Percentiles rank a stretch among this genome's conserved stretches.
phyloP scores from a whole-genome alignment of 2,329 filamentous ascomycete genomes.

The Penicillium sp. region DNA sequence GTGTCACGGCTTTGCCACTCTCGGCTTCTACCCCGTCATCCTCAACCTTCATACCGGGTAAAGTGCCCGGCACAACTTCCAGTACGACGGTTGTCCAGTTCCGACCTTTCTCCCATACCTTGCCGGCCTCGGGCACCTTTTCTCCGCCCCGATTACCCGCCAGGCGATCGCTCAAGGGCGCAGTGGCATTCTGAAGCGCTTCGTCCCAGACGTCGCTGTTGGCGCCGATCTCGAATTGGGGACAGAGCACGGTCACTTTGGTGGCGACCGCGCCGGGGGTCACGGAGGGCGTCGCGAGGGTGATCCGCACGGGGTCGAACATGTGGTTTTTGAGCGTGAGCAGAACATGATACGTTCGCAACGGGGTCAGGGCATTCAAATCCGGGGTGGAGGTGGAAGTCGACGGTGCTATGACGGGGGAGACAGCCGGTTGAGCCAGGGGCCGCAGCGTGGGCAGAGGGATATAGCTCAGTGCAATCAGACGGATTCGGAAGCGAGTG shows the following conservation, averaged over 20 bases:
- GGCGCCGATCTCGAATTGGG: slow-evolving; percentile 87
- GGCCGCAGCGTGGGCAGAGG: slow-evolving; percentile 66
- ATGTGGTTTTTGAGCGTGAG: slow-evolving; percentile 90
- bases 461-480: slow-evolving; percentile 83
- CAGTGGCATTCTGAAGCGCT: slow-evolving; percentile 56
- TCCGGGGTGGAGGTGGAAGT: slow-evolving; percentile 24
- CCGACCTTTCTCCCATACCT: slow-evolving; percentile 88
- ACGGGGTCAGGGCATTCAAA: slow-evolving; percentile 44
- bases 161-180: slow-evolving; percentile 35
- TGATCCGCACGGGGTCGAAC: slow-evolving; percentile 84
- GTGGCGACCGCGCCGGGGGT: slow-evolving; percentile 72
- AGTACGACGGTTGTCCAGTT: slow-evolving; percentile 95
- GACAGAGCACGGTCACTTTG: slow-evolving; percentile 85
- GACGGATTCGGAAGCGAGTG: slow-evolving; percentile 84
- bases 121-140: slow-evolving; percentile 71
- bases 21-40: slow-evolving; percentile 23
- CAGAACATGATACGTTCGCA: slow-evolving; percentile 65
- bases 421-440: slow-evolving; percentile 41
- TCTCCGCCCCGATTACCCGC: slow-evolving; percentile 38
- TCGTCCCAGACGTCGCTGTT: slow-evolving; percentile 96
- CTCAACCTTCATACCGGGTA: slow-evolving; percentile 27
- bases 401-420: slow-evolving; percentile 17
- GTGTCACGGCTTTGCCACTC: slow-evolving; percentile 26
- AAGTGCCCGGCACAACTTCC: slow-evolving; percentile 66
- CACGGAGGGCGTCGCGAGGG: slow-evolving; percentile 72